A percentile compares a stretch with the other conserved stretches of the same genome.
Conservation (phyloP, 1,139 yeast genomes). For the Kazachstania sp. region DNA sequence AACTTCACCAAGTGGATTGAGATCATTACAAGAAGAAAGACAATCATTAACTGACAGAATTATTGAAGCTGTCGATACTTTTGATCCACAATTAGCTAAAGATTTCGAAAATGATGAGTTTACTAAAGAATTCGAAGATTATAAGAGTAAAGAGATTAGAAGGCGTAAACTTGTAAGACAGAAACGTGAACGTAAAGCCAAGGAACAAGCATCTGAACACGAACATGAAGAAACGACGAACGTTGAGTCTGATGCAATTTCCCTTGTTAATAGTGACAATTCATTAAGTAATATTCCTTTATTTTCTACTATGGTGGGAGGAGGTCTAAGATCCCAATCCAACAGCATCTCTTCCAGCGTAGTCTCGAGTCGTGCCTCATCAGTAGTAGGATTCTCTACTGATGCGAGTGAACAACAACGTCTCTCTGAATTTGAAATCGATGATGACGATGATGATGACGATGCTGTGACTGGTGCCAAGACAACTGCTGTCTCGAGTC, state of each 20-base stretch:
- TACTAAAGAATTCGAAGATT: constrained; percentile 10
- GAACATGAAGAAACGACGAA: constrained; percentile 9
- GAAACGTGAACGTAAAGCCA: constrained; percentile 13
- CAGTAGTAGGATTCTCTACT: not conserved
- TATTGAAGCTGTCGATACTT: constrained; percentile 46
- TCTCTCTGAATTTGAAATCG: constrained; percentile 2
- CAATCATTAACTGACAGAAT: constrained; percentile 44
- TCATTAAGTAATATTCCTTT: constrained; percentile 30
- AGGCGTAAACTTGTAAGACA: constrained; percentile 26
- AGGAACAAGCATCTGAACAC: constrained; percentile 18
- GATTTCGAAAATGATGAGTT: constrained; percentile 37
- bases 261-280: constrained; percentile 30
- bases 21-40: constrained; percentile 43
- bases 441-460: not conserved
- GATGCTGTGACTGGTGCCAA: constrained; percentile 10
- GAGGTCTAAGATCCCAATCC: constrained; percentile 9
- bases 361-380: constrained; percentile 1
- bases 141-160: constrained; percentile 25
- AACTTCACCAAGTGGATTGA: constrained; percentile 36
- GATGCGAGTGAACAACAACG: constrained; percentile 1
- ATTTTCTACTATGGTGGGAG: constrained; percentile 17
- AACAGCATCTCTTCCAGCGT: constrained; percentile 7
- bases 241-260: constrained; percentile 28
- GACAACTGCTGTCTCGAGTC: constrained; percentile 12
- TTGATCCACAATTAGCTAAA: constrained; percentile 59